Base-by-base conservation (phyloP, 208 protist genomes). In the Crithidia expoeki region DNA sequence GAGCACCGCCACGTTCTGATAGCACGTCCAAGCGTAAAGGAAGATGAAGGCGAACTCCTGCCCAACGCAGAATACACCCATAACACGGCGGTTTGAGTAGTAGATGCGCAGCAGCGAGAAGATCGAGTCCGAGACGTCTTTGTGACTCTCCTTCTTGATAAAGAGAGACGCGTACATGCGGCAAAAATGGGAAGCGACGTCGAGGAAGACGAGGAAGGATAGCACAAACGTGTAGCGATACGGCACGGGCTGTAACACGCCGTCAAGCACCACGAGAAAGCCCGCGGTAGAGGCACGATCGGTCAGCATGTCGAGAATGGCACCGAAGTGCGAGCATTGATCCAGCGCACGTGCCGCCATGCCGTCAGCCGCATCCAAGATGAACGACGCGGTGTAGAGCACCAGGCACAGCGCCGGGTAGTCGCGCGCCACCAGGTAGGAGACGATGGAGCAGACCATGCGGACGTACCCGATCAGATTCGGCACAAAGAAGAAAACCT, bases 281-380 rank as follows among this genome's bases (percentile, higher is more conserved):
- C 93, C 93, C 10, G 90, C 88, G 6, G 94, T 98, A 16, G 92
- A 93, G 9, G 90, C 88, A 28, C 96, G 89, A 68, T 98, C 96
- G 19, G 93, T 97, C 21, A 98, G 74, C 94, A 98, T 98, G 80
- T 98, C 96, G 9, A 98, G 85, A 50, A 98, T 91, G 14, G 91
- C 85, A 46, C 96, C 96, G 59, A 98, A 97, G 70, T 85, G 76
- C 23, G 93, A 96, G 74, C 85, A 94, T 80, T 98, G 96, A 23
- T 85, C 81, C 27, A 96, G 72, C 21, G 67, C 72, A 23, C 96
- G 89, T 1, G 96, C 96, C 9, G 92, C 92, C 60, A 90, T 88
- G 33, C 96, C 96, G 57, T 98, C 96, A 0, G 84, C 88, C 11
- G 83, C 93, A 65, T 98, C 96, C 27, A 98, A 76, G 23, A 92